Evolutionary conservation across 306 rosid species (phyloP).

Genomic region (Crotalaria pallida): DNA sequence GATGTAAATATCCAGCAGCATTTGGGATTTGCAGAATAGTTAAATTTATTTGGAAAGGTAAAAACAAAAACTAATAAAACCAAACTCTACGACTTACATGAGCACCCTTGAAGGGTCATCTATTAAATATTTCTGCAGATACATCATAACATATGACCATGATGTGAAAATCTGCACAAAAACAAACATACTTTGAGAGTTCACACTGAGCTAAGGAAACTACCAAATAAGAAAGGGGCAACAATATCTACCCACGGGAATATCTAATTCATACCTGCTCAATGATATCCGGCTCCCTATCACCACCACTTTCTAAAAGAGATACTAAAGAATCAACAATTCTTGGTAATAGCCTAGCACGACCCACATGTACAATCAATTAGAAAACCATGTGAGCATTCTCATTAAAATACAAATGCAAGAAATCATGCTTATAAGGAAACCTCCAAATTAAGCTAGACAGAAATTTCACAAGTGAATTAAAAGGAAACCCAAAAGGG

Average conservation of each 20-base stretch:
- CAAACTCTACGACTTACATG: slow-evolving; percentile 53
- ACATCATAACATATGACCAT: slow-evolving; percentile 81
- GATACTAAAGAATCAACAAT: slow-evolving; percentile 60
- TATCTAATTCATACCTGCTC: slow-evolving; percentile 56
- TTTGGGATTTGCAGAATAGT: slow-evolving; percentile 2
- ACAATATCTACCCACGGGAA: not conserved
- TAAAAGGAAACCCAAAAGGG: not conserved
- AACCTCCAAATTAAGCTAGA: slow-evolving; percentile 4
- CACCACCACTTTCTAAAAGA: slow-evolving; percentile 79
- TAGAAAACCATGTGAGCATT: slow-evolving; percentile 11
- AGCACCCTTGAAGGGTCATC: slow-evolving; percentile 49
- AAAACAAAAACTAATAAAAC: not conserved
- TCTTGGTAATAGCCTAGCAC: slow-evolving; percentile 55
- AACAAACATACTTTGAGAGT: not conserved
- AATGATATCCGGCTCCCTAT: slow-evolving; percentile 81
- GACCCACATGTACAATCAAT: slow-evolving; percentile 20
- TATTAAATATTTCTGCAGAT: slow-evolving; percentile 70
- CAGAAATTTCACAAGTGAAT: slow-evolving; percentile 12
- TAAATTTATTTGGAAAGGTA: not conserved
- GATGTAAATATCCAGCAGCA: not conserved
- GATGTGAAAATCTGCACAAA: slow-evolving; percentile 70
- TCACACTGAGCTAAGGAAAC: slow-evolving; percentile 1
- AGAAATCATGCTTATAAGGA: not conserved
- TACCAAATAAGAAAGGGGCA: not conserved
- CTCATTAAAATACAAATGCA: not conserved